phyloP scores from a whole-genome alignment of 225 moss, liverwort and hornwort species.

The Bryum argenteum region DNA sequence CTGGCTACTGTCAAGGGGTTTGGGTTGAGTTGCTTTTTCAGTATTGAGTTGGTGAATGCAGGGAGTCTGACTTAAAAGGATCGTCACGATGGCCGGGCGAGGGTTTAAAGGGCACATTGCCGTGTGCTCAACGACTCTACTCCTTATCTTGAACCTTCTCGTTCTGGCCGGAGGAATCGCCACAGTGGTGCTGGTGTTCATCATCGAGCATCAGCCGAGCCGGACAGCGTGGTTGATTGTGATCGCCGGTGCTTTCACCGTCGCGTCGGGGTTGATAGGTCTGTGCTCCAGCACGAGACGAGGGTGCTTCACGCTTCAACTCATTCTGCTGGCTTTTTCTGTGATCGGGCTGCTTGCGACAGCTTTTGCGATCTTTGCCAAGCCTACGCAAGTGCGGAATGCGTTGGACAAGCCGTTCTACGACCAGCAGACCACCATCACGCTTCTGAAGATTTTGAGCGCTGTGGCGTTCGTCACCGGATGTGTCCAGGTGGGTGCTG shows the following conservation, averaged over 20 bases:
- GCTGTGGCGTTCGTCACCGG: constrained; percentile 44
- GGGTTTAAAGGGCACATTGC: constrained; percentile 56
- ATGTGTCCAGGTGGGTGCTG: constrained; percentile 39
- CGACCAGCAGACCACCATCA: constrained; percentile 17
- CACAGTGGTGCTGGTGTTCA: constrained; percentile 40
- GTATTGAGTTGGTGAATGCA: constrained; percentile 20
- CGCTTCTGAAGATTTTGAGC: constrained; percentile 35
- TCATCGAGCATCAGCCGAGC: constrained; percentile 53
- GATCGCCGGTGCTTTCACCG: constrained; percentile 50
- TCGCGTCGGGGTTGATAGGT: constrained; percentile 53
- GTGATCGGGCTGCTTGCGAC: constrained; percentile 59
- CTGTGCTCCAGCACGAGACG: constrained; percentile 58
- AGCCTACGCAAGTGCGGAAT: constrained; percentile 27
- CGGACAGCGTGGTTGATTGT: constrained; percentile 49
- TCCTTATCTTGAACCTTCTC: constrained; percentile 52
- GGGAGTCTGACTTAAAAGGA: constrained; percentile 30
- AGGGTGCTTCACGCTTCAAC: constrained; percentile 62
- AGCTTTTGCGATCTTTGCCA: constrained; percentile 50
- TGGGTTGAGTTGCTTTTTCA: background rate
- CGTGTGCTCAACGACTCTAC: constrained; percentile 59
- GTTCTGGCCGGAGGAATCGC: constrained; percentile 51
- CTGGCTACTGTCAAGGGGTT: no score
- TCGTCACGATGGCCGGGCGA: constrained; percentile 55
- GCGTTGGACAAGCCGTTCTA: constrained; percentile 33
- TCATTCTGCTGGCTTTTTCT: constrained; percentile 56